A percentile compares a stretch with the other conserved stretches of the same genome.
These are phyloP conservation scores for Trypanosoma platydactyli DNA, from an alignment of 208 protist genomes.

Conservation along the genomic window DNA sequence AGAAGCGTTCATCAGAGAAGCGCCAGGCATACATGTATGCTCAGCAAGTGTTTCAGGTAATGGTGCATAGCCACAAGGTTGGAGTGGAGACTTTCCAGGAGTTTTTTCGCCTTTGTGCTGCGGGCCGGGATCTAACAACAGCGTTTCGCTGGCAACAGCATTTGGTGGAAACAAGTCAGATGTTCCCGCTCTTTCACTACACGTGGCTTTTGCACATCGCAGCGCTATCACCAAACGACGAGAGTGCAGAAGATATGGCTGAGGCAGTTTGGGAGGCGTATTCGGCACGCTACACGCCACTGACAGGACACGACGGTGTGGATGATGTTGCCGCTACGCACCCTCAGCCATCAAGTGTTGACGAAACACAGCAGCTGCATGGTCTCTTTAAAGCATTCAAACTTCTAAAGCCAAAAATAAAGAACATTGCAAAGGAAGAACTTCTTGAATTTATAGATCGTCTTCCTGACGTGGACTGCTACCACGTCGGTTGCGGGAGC, in stretches of 20 bases:
- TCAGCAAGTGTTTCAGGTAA: slow-evolving; percentile 74
- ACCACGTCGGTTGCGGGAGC: not conserved
- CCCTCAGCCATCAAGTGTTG: slow-evolving; percentile 30
- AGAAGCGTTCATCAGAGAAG: slow-evolving; percentile 31
- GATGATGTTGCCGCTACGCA: slow-evolving; percentile 23
- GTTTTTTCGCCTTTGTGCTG: slow-evolving; percentile 80
- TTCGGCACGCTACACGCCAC: slow-evolving; percentile 31
- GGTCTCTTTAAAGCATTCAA: slow-evolving; percentile 45
- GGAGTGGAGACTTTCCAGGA: slow-evolving; percentile 56
- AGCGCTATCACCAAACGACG: slow-evolving; percentile 59
- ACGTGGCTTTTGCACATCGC: slow-evolving; percentile 79
- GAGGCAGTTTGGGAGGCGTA: slow-evolving; percentile 73
- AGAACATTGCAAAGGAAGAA: slow-evolving; percentile 14
- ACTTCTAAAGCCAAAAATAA: slow-evolving; percentile 35
- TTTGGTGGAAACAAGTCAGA: slow-evolving; percentile 61
- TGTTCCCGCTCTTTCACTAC: slow-evolving; percentile 40
- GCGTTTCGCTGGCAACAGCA: slow-evolving; percentile 87
- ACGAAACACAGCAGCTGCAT: slow-evolving; percentile 34
- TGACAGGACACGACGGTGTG: slow-evolving; percentile 11
- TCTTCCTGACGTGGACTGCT: slow-evolving; percentile 26
- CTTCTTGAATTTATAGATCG: slow-evolving; percentile 50
- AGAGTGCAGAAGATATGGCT: slow-evolving; percentile 77
- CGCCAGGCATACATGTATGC: slow-evolving; percentile 77
- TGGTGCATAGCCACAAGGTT: slow-evolving; percentile 75
- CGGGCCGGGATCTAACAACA: slow-evolving; percentile 72